A percentile compares a stretch with the other conserved stretches of the same genome.
phyloP scores from a whole-genome alignment of 2,329 filamentous ascomycete genomes.

The Metarhizium guizhouense region DNA sequence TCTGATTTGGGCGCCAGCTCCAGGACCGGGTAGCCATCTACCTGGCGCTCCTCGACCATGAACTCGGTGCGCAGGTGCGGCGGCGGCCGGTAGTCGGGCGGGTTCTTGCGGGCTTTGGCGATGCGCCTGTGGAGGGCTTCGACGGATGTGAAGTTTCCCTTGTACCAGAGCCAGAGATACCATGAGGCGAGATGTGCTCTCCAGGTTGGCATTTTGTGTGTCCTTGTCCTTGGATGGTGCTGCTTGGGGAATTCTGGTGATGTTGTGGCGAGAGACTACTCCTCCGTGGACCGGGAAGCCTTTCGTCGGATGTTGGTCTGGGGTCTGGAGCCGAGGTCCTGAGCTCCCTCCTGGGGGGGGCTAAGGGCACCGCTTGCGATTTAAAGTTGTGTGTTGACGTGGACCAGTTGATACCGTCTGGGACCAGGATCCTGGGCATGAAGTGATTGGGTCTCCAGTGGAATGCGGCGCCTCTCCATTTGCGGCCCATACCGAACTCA shows the following conservation, averaged over 20 bases:
- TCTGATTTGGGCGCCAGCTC: conserved; percentile 22
- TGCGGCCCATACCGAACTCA: too few relatives aligned
- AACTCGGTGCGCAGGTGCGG: conserved; percentile 15
- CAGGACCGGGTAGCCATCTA: conserved; percentile 14
- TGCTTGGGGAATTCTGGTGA: neutral
- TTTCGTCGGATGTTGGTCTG: neutral
- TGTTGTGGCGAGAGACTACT: neutral
- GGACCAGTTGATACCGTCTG: too few relatives aligned
- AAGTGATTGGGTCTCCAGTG: too few relatives aligned
- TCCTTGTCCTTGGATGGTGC: neutral
- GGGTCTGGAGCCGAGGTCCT: too few relatives aligned
- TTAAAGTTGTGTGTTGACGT: too few relatives aligned
- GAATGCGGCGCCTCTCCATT: too few relatives aligned
- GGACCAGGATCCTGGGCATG: too few relatives aligned
- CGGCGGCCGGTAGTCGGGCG: conserved; percentile 13
- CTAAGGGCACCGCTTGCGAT: too few relatives aligned
- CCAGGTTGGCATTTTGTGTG: conserved; percentile 15
- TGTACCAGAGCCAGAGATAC: conserved; percentile 17
- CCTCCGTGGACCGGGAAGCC: too few relatives aligned
- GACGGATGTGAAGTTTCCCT: conserved; percentile 16
- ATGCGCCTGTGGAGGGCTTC: conserved; percentile 16
- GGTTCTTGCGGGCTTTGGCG: conserved; percentile 13
- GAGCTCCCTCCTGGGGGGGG: too few relatives aligned
- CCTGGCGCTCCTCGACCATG: conserved; percentile 15
- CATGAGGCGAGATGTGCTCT: conserved; percentile 18